These are phyloP conservation scores for Xylaria sp. DNA, from an alignment of 2,329 filamentous ascomycete species.

Conservation along the genomic window DNA sequence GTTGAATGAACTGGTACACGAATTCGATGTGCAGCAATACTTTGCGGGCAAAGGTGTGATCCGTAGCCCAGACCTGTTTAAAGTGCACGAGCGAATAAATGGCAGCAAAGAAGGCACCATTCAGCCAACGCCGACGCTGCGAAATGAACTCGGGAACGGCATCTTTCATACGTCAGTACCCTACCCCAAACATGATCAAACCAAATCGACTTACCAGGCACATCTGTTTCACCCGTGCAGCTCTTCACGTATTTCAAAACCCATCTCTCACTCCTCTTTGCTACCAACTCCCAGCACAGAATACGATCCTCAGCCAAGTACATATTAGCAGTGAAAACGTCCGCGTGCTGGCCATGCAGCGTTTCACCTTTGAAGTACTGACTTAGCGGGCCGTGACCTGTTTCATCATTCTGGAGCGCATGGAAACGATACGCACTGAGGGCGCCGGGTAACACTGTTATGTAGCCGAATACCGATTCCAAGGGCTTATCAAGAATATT, in stretches of 20 bases:
- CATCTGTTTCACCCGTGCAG: conserved; percentile 97
- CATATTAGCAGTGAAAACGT: conserved; percentile 99
- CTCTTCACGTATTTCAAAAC: conserved; percentile 98
- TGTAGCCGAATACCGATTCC: conserved; percentile 97
- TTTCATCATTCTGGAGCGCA: conserved; percentile 96
- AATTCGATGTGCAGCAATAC: conserved; percentile 94
- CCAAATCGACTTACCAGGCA: conserved; percentile 76
- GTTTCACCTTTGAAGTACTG: conserved; percentile 98
- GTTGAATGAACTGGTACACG: conserved; percentile 90
- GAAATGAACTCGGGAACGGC: conserved; percentile 96
- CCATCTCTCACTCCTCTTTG: conserved; percentile 94
- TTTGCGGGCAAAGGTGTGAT: conserved; percentile 90
- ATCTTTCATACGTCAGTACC: conserved; percentile 65
- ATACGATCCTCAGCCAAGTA: conserved; percentile 99
- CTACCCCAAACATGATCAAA: conserved; percentile 30
- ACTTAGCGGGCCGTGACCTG: conserved; percentile 88
- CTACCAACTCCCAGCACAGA: conserved; percentile 93
- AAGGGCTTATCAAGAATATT: conserved; percentile 98
- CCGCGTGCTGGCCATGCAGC: conserved; percentile 87
- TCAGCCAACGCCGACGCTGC: conserved; percentile 95
- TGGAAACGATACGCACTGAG: conserved; percentile 98
- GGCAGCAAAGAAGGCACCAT: conserved; percentile 97
- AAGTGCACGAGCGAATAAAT: conserved; percentile 98
- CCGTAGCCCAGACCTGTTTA: conserved; percentile 90
- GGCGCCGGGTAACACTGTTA: conserved; percentile 93